These are phyloP conservation scores for Gastrolobium villosum DNA, from an alignment of 306 rosid species.

Conservation along the genomic window DNA sequence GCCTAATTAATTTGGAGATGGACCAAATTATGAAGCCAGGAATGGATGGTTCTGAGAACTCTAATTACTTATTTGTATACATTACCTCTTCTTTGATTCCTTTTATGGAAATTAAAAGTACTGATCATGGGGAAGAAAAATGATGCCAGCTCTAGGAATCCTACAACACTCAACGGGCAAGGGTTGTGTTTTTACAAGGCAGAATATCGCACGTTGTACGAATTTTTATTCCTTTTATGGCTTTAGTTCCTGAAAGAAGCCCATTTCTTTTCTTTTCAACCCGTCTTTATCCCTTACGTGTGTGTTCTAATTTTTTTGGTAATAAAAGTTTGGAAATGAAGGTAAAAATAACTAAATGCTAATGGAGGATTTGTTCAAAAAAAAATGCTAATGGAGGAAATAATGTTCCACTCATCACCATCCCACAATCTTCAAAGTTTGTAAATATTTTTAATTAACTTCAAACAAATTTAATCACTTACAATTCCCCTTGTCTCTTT, in stretches of 20 bases:
- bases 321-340: neutral
- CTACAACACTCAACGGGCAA: neutral
- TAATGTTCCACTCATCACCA: neutral
- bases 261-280: neutral
- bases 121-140: neutral
- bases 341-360: neutral
- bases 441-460: too few species aligned
- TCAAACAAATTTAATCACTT: too few species aligned
- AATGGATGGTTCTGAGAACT: too few species aligned
- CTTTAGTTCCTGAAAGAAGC: neutral
- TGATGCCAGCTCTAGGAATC: neutral
- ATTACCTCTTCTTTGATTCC: neutral
- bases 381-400: neutral
- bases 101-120: neutral
- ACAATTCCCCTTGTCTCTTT: too few species aligned
- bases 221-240: slow-evolving; percentile 1
- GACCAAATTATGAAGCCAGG: too few species aligned
- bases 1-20: neutral
- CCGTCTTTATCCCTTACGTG: neutral
- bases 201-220: slow-evolving; percentile 4
- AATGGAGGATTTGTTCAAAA: too few species aligned
- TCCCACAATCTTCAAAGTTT: neutral
- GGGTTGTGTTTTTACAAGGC: too few species aligned
- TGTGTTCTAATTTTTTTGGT: neutral
- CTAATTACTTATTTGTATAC: neutral